Evolutionary conservation across 371 early-diverging fungal genomes (phyloP).

Genomic region (Mortierella polycephala): DNA sequence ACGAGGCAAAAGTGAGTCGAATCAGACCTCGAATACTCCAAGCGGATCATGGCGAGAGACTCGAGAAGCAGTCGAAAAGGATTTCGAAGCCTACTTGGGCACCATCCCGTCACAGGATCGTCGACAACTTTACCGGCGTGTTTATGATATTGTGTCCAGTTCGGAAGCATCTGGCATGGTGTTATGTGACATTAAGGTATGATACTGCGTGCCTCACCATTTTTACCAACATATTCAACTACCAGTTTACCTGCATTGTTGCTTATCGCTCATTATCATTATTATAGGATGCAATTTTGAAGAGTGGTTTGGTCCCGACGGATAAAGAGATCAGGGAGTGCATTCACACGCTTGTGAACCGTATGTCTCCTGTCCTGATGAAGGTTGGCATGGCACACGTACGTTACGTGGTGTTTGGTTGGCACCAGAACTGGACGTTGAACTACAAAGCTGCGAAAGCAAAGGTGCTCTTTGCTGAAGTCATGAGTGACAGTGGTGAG

Average conservation of each 20-base stretch:
- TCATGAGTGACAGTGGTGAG: neutral
- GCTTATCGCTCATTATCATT: neutral
- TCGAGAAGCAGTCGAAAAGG: neutral
- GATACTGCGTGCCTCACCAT: neutral
- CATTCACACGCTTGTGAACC: neutral
- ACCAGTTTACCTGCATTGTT: neutral
- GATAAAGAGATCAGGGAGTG: constrained; percentile 31
- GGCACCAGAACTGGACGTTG: constrained; percentile 36
- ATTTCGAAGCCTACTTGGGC: neutral
- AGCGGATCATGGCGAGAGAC: constrained; percentile 15
- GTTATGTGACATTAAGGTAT: constrained; percentile 39
- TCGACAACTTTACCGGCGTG: constrained; percentile 2
- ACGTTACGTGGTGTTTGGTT: constrained; percentile 40
- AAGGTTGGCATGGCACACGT: constrained; percentile 29
- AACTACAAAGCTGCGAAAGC: constrained; percentile 16
- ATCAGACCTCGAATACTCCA: neutral
- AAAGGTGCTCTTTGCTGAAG: neutral
- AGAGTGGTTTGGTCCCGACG: neutral
- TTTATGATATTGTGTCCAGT: constrained; percentile 6
- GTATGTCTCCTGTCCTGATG: constrained; percentile 15
- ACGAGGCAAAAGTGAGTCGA: neutral
- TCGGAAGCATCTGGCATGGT: constrained; percentile 22
- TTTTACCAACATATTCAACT: too few species aligned
- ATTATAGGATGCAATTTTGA: constrained; percentile 11
- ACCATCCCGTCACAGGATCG: neutral